A percentile compares a stretch with the other conserved stretches of the same genome.
These are phyloP conservation scores for Furcasterigmium sp. DNA, from an alignment of 2,329 filamentous ascomycete species.

Conservation along the genomic window DNA sequence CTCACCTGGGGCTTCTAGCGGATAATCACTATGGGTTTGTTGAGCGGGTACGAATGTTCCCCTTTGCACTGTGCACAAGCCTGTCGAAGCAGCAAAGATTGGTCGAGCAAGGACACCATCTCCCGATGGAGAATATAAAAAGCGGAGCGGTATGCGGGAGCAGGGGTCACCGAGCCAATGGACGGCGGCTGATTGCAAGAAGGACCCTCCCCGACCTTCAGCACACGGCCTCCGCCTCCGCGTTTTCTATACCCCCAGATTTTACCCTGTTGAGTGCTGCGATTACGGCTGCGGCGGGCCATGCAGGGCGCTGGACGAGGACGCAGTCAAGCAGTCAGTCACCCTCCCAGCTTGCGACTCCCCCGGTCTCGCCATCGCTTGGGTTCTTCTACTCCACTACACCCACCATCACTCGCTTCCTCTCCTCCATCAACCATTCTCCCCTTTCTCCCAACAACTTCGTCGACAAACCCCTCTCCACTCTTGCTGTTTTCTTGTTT, in stretches of 20 bases:
- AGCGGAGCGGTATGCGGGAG: neutral
- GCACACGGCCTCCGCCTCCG: neutral
- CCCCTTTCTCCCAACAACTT: neutral
- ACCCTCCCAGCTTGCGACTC: neutral
- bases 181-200: neutral
- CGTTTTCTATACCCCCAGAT: neutral
- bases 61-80: neutral
- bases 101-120: neutral
- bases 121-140: neutral
- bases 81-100: neutral
- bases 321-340: neutral
- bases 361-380: constrained; percentile 1
- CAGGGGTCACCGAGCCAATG: neutral
- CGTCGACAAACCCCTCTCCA: constrained; percentile 1
- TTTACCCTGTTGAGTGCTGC: neutral
- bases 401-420: neutral
- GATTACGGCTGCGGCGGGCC: neutral
- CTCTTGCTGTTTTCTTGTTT: neutral
- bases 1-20: too few species aligned
- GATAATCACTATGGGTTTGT: too few species aligned
- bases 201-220: neutral
- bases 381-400: constrained; percentile 1
- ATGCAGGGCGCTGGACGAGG: neutral
- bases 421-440: neutral
- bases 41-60: too few species aligned